These are phyloP conservation scores for Neofusicoccum laricinum DNA, from an alignment of 2,329 filamentous ascomycete genomes.

Conservation along the genomic window DNA sequence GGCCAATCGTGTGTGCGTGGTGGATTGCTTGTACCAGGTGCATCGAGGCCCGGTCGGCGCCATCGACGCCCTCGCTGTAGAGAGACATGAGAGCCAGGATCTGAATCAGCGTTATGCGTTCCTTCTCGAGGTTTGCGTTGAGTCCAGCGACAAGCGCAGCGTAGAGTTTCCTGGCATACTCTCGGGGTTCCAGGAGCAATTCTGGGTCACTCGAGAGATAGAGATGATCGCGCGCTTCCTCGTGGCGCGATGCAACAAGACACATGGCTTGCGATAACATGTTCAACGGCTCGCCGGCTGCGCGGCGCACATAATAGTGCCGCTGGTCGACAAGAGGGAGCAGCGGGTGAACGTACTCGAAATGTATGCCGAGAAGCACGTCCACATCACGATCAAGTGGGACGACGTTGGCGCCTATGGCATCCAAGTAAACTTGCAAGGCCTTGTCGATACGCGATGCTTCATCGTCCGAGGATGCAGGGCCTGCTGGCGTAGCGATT, in stretches of 20 bases:
- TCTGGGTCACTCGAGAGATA: slow-evolving; percentile 34
- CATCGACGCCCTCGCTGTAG: slow-evolving; percentile 47
- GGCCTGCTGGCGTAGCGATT: neutral
- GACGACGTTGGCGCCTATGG: slow-evolving; percentile 33
- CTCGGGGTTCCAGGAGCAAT: slow-evolving; percentile 34
- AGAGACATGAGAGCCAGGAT: slow-evolving; percentile 46
- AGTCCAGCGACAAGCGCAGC: slow-evolving; percentile 41
- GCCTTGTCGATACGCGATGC: slow-evolving; percentile 27
- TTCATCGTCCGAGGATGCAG: neutral
- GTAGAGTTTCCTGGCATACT: slow-evolving; percentile 46
- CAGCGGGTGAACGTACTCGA: slow-evolving; percentile 45
- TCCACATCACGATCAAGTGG: slow-evolving; percentile 35
- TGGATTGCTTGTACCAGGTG: slow-evolving; percentile 49
- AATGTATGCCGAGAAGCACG: slow-evolving; percentile 45
- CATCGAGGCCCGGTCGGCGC: slow-evolving; percentile 47
- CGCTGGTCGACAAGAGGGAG: slow-evolving; percentile 46
- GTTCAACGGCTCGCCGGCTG: slow-evolving; percentile 34
- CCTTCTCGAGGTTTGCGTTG: slow-evolving; percentile 41
- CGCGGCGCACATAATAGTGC: slow-evolving; percentile 39
- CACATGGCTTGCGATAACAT: slow-evolving; percentile 46
- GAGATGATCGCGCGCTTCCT: slow-evolving; percentile 40
- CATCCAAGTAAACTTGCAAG: slow-evolving; percentile 36
- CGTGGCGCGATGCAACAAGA: slow-evolving; percentile 48
- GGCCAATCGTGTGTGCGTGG: slow-evolving; percentile 48
- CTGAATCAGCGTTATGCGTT: slow-evolving; percentile 47